These are phyloP conservation scores for Cymbopogon citratus DNA, from an alignment of 176 grass and related monocot genomes.

Conservation along the genomic window DNA sequence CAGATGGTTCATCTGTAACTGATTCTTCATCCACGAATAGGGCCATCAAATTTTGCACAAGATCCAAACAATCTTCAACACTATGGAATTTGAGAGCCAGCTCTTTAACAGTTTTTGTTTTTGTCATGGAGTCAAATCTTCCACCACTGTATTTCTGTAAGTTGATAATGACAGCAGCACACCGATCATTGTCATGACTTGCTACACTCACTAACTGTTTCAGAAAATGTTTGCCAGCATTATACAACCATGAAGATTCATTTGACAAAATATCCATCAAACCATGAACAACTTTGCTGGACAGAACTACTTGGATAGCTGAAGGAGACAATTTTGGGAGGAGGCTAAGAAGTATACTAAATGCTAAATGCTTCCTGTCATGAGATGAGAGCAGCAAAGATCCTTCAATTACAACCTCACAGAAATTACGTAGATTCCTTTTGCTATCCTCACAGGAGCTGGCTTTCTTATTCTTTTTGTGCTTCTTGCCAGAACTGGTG, in stretches of 20 bases:
- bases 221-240: slow-evolving; percentile 81
- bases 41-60: slow-evolving; percentile 82
- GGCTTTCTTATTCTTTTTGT: slow-evolving; percentile 74
- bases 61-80: slow-evolving; percentile 63
- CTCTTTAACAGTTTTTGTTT: slow-evolving; percentile 74
- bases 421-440: slow-evolving; percentile 68
- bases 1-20: slow-evolving; percentile 83
- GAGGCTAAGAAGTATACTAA: slow-evolving; percentile 63
- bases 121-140: slow-evolving; percentile 78
- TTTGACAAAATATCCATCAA: slow-evolving; percentile 89
- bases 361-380: slow-evolving; percentile 82
- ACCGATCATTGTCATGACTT: slow-evolving; percentile 62
- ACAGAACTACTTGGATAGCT: slow-evolving; percentile 63
- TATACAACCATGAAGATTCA: slow-evolving; percentile 73
- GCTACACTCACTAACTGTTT: slow-evolving; percentile 60
- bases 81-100: slow-evolving; percentile 55
- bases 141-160: slow-evolving; percentile 83
- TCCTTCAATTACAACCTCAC: slow-evolving; percentile 86
- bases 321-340: slow-evolving; percentile 67
- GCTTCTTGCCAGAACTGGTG: slow-evolving; percentile 62
- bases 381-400: slow-evolving; percentile 90
- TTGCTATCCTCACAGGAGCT: slow-evolving; percentile 53
- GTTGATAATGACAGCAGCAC: slow-evolving; percentile 65
- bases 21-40: slow-evolving; percentile 84
- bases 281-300: slow-evolving; percentile 79